Percentiles rank a stretch among this genome's conserved stretches.
Evolutionary conservation across 768 basidiomycete genomes (phyloP).

Genomic region (Kwoniella europaea): DNA sequence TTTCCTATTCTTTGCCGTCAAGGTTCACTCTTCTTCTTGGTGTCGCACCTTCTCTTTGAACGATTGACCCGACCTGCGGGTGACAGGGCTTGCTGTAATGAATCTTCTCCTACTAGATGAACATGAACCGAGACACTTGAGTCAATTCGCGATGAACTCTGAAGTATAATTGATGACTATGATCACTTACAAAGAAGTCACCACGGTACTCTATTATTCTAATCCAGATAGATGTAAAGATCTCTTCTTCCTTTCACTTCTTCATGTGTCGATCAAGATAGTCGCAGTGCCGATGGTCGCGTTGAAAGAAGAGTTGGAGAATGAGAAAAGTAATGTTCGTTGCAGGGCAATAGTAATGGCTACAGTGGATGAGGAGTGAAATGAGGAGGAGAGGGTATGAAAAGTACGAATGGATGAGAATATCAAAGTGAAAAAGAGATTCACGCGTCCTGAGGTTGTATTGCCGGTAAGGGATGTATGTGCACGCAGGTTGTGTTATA

Average conservation of each 20-base stretch:
- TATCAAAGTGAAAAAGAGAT: constrained; percentile 18
- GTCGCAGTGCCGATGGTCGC: not conserved
- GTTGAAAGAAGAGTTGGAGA: not conserved
- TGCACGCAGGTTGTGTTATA: constrained; percentile 21
- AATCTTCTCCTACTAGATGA: not conserved
- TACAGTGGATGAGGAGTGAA: constrained; percentile 2
- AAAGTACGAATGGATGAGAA: constrained; percentile 18
- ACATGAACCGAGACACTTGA: not conserved
- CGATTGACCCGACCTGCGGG: constrained; percentile 24
- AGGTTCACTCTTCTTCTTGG: constrained; percentile 8
- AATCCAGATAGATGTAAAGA: too few species aligned
- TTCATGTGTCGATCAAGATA: constrained; percentile 1
- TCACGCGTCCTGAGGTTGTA: constrained; percentile 18
- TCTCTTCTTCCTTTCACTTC: not conserved
- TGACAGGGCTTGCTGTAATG: not conserved
- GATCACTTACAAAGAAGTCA: constrained; percentile 3
- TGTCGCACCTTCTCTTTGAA: not conserved
- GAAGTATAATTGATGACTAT: not conserved
- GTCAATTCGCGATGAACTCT: constrained; percentile 10
- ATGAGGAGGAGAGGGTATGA: not conserved
- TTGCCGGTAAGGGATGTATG: not conserved
- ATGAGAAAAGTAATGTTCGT: not conserved
- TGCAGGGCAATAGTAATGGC: not conserved
- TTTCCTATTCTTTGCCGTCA: constrained; percentile 8
- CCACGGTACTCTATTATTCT: not conserved